A percentile compares a stretch with the other conserved stretches of the same genome.
Evolutionary conservation across 352 stramenopile genomes (phyloP).

Genomic region (Hyaloperonospora arabidopsidis): DNA sequence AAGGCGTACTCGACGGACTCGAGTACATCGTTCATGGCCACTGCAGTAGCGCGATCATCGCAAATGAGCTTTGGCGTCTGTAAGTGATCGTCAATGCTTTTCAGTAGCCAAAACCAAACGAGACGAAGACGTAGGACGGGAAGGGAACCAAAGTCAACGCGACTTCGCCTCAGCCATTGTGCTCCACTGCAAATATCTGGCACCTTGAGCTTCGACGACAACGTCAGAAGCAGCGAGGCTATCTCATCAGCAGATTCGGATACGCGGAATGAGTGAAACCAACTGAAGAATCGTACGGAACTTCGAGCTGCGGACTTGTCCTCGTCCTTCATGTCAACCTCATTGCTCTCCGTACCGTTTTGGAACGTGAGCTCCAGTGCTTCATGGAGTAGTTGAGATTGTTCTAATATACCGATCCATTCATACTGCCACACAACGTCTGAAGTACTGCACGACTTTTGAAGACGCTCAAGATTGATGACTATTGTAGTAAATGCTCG

Average conservation of each 20-base stretch:
- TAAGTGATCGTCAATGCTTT: conserved; percentile 16
- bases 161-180: conserved; percentile 39
- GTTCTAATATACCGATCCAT: conserved; percentile 30
- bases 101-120: conserved; percentile 59
- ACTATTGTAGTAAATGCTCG: conserved; percentile 11
- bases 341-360: background rate
- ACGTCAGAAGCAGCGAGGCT: conserved; percentile 13
- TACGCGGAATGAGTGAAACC: conserved; percentile 36
- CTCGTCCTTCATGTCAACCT: background rate
- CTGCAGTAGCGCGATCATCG: background rate
- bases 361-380: conserved; percentile 21
- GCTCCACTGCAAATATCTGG: conserved; percentile 16
- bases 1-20: conserved; percentile 59
- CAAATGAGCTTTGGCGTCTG: conserved; percentile 4
- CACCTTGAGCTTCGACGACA: conserved; percentile 19
- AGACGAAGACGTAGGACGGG: conserved; percentile 35
- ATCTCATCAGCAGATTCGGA: conserved; percentile 16
- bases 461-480: conserved; percentile 18
- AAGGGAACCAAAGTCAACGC: conserved; percentile 26
- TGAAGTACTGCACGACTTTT: conserved; percentile 7
- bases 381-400: conserved; percentile 23
- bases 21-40: conserved; percentile 26
- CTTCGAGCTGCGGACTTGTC: background rate
- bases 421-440: conserved; percentile 26
- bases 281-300: conserved; percentile 31